phyloP scores from a whole-genome alignment of 2,329 filamentous ascomycete genomes.

The Scortechinia acanthostroma region DNA sequence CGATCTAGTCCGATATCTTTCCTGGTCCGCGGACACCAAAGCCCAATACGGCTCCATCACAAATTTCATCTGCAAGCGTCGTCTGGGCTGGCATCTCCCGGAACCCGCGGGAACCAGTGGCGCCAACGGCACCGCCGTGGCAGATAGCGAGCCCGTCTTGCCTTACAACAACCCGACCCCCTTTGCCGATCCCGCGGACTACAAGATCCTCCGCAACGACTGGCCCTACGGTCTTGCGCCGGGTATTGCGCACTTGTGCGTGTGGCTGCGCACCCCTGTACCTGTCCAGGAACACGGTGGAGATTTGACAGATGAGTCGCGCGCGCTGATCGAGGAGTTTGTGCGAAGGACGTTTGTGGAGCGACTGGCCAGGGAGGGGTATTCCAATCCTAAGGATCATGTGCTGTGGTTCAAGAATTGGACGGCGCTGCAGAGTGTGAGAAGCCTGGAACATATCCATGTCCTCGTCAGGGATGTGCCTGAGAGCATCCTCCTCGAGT shows the following conservation, averaged over 20 bases:
- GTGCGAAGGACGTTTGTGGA: constrained; percentile 37
- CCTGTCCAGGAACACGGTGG: constrained; percentile 32
- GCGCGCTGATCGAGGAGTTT: constrained; percentile 35
- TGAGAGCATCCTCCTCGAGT: constrained; percentile 28
- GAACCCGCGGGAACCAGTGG: constrained; percentile 5
- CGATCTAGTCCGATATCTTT: constrained; percentile 48
- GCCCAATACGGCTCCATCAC: constrained; percentile 44
- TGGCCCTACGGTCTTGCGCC: constrained; percentile 52
- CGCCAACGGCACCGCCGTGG: constrained; percentile 9
- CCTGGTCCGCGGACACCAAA: constrained; percentile 46
- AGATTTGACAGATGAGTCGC: constrained; percentile 39
- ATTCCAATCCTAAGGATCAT: constrained; percentile 24
- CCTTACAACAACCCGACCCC: constrained; percentile 33
- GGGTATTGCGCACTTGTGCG: constrained; percentile 45
- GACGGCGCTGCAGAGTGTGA: constrained; percentile 50
- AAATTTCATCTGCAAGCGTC: constrained; percentile 43
- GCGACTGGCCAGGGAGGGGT: constrained; percentile 22
- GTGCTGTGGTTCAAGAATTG: constrained; percentile 63
- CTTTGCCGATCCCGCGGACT: constrained; percentile 44
- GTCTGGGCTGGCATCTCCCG: constrained; percentile 39
- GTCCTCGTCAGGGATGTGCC: constrained; percentile 39
- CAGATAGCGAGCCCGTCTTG: constrained; percentile 23
- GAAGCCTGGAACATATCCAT: constrained; percentile 48
- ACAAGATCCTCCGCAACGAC: constrained; percentile 49
- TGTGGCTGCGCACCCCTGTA: constrained; percentile 46